Base-by-base conservation (phyloP, 2,329 filamentous ascomycete species). In the Fusarium sp. region DNA sequence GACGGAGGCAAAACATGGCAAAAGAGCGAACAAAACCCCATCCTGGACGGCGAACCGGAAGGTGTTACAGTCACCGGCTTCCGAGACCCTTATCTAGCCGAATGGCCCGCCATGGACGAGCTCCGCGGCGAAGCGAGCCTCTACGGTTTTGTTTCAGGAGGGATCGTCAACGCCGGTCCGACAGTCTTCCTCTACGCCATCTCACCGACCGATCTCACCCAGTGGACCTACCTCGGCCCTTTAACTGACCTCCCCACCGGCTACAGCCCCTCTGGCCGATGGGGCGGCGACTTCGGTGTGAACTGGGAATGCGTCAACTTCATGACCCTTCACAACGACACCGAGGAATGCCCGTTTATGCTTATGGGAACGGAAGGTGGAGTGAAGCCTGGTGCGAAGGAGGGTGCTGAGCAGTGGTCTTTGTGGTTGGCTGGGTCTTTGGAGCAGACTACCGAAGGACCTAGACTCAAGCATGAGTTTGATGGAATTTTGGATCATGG, bases 291-390 rank as follows among this genome's bases (percentile, higher is more conserved):
- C 46, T 77, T 85, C 13, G 85, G 85, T 0, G 77, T 81, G 12
- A 87, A 87, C 54, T 86, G 84, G 83, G 84, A 87, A 66, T 83
- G 83, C 12, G 81, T 79, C 24, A 86, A 84, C 67, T 80, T 86
- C 47, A 75, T 83, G 67, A 82, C 81, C 0, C 74, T 86, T 18
- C 69, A 60, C 2, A 79, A 82, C 18, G 70, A 67, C 6, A 47
- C 40, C 5, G 60, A 76, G 3, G 72, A 77, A 12, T 13, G 75
- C 72, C 41, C 84, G 32, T 83, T 86, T 53, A 65, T 85, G 24
- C 75, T 85, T 1, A 80, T 84, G 70, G 83, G 84, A 1, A 78
- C 81, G 0, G 84, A 87, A 67, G 84, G 84, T 29, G 78, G 56
- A 61, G 47, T 57, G 29, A 71, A 69, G 55, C 67, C 61, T 55